These are phyloP conservation scores for Pleurozium schreberi DNA, from an alignment of 225 moss, liverwort and hornwort genomes.

Conservation along the genomic window DNA sequence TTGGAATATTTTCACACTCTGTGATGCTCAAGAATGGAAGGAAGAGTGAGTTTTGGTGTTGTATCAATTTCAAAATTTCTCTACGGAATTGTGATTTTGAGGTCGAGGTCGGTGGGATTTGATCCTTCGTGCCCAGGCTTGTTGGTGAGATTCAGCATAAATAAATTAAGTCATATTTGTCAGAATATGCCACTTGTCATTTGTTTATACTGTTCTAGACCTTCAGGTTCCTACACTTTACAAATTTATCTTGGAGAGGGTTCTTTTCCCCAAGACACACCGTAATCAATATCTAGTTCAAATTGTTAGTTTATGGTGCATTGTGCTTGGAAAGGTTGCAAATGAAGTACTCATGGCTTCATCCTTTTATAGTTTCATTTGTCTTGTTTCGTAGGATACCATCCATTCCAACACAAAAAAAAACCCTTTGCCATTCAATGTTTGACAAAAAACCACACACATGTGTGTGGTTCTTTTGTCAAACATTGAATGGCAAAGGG, in stretches of 20 bases:
- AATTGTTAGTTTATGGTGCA: not conserved
- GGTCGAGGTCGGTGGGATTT: not conserved
- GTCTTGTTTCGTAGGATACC: too few species aligned
- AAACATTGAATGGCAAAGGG: too few species aligned
- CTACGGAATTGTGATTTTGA: not conserved
- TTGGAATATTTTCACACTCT: not conserved
- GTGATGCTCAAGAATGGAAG: not conserved
- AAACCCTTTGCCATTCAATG: rapidly evolving
- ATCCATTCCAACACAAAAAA: not conserved
- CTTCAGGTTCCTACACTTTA: too few species aligned
- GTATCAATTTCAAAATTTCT: not conserved
- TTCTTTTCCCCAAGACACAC: rapidly evolving
- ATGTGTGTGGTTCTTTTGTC: too few species aligned
- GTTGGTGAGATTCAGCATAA: not conserved
- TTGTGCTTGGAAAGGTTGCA: not conserved
- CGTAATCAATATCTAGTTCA: not conserved
- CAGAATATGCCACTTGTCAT: not conserved
- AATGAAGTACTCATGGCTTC: not conserved
- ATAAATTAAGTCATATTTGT: not conserved
- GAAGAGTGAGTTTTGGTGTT: not conserved
- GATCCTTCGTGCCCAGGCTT: not conserved
- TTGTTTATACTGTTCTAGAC: not conserved
- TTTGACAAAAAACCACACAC: not conserved
- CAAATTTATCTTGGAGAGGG: not conserved
- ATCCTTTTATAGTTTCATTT: not conserved